Evolutionary conservation across 352 stramenopile genomes (phyloP).

Genomic region (Pythium phragmitis): DNA sequence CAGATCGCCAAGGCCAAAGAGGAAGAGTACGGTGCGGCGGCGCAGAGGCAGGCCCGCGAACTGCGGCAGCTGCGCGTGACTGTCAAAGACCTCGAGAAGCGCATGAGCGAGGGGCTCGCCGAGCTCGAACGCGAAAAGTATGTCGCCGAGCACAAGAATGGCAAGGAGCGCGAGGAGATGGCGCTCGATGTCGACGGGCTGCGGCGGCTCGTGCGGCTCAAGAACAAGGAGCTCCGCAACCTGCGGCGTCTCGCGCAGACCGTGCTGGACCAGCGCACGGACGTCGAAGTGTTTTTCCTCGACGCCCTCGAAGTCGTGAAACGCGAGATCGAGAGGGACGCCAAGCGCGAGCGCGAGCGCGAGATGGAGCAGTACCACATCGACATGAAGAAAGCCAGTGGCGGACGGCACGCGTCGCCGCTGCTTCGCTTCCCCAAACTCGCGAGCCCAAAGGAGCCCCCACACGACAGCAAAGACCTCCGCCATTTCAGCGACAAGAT

Average conservation of each 20-base stretch:
- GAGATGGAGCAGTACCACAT: constrained; percentile 58
- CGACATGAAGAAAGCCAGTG: constrained; percentile 44
- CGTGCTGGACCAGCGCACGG: constrained; percentile 90
- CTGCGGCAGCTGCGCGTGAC: constrained; percentile 68
- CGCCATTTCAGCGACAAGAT: constrained; percentile 71
- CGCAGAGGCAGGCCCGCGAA: constrained; percentile 73
- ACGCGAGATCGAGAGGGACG: constrained; percentile 57
- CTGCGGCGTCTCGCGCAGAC: constrained; percentile 86
- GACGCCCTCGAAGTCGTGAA: constrained; percentile 91
- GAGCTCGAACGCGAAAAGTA: constrained; percentile 73
- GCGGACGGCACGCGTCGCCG: constrained; percentile 27
- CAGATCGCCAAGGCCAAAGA: constrained; percentile 85
- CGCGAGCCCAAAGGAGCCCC: constrained; percentile 17
- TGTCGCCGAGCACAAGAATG: constrained; percentile 39
- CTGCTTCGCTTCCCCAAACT: constrained; percentile 55
- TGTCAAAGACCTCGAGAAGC: constrained; percentile 75
- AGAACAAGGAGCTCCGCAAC: constrained; percentile 93
- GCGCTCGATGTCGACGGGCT: constrained; percentile 85
- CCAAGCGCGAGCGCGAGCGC: constrained; percentile 41
- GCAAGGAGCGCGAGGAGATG: constrained; percentile 80
- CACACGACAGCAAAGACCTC: neutral
- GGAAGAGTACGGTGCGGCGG: constrained; percentile 79
- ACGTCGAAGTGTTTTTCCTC: constrained; percentile 92
- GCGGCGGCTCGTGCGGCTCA: constrained; percentile 83
- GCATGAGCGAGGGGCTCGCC: constrained; percentile 62